Base-by-base conservation (phyloP, 2,329 filamentous ascomycete genomes). In the Microthyrium microscopicum region DNA sequence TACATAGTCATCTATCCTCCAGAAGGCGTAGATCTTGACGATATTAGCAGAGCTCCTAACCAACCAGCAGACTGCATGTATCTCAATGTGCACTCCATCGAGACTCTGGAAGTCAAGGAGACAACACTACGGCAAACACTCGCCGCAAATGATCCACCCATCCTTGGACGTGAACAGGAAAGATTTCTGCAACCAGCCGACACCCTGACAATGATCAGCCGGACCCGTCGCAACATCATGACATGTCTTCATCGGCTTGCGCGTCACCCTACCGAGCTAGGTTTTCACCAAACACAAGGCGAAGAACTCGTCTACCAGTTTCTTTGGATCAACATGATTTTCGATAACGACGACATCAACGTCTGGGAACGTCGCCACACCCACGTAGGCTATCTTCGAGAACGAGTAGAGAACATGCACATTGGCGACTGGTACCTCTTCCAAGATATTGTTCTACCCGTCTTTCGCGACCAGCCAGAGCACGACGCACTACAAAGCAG, bases 141-240 rank as follows among this genome's bases (percentile, higher is more conserved):
- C n/a, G n/a, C n/a, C n/a, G n/a, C n/a, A n/a, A n/a, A n/a, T n/a
- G n/a, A n/a, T n/a, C n/a, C 44, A 39, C 61, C 57, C 77, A 77
- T 15, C 12, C 20, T 24, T 8, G 16, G 27, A 27, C 7, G 29
- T 7, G 22, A 9, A 25, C 22, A 13, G 22, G 22, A 25, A 9
- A 7, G 5, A 5, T 32, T 24, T 26, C 42, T 60, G 92, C 15
- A 60, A 62, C 69, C 78, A 7, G 75, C 80, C 1, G 59, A 64
- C 1, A 69, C 71, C 2, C 59, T 69, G 3, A 68, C 77, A 35
- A 72, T 93, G 42, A 72, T 84, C 5, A 62, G 80, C 44, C 73
- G 84, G 34, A 79, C 77, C 7, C 74, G 76, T 11, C 73, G 77
- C 44, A 94, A 92, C 53, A 85, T 95, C 42, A 66, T 79, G 44